Conservation (phyloP, 192 early-diverging fungal species). For the Entomortierella chlamydospora region DNA sequence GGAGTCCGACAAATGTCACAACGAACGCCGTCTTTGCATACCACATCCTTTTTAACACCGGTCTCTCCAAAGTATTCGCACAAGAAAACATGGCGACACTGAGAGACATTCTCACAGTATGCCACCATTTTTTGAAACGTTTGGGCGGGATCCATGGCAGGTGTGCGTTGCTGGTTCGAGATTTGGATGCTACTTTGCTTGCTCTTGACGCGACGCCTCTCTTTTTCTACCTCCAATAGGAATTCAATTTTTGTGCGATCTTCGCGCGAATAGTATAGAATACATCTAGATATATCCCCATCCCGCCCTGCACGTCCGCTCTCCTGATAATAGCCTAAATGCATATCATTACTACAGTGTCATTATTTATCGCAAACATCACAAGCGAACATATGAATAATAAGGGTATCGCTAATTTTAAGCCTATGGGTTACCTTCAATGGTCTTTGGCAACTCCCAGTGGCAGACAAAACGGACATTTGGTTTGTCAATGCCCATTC, state of each 20-base stretch:
- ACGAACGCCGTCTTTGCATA: slow-evolving; percentile 29
- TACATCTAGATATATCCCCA: slow-evolving; percentile 65
- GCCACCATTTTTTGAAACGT: slow-evolving; percentile 72
- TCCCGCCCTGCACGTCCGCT: slow-evolving; percentile 74
- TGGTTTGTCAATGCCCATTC: slow-evolving; percentile 80
- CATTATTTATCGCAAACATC: too few species aligned
- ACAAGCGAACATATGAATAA: too few species aligned
- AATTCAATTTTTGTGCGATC: slow-evolving; percentile 79
- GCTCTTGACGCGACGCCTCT: slow-evolving; percentile 75
- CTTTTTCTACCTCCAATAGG: slow-evolving; percentile 49
- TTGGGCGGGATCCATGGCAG: slow-evolving; percentile 7
- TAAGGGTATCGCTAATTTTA: too few species aligned
- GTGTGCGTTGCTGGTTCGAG: not conserved
- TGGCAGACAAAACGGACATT: slow-evolving; percentile 81
- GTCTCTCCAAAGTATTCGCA: slow-evolving; percentile 91
- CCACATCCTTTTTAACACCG: slow-evolving; percentile 57
- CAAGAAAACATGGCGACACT: slow-evolving; percentile 87
- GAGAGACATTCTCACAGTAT: slow-evolving; percentile 85
- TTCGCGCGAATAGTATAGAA: slow-evolving; percentile 81
- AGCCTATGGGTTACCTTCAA: slow-evolving; percentile 70
- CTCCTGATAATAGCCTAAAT: slow-evolving; percentile 78
- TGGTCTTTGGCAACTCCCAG: slow-evolving; percentile 73
- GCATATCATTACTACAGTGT: too few species aligned
- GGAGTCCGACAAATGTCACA: slow-evolving; percentile 49
- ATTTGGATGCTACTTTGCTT: slow-evolving; percentile 74